Conservation (phyloP, 208 protist species). For the Acanthamoeba sp. region DNA sequence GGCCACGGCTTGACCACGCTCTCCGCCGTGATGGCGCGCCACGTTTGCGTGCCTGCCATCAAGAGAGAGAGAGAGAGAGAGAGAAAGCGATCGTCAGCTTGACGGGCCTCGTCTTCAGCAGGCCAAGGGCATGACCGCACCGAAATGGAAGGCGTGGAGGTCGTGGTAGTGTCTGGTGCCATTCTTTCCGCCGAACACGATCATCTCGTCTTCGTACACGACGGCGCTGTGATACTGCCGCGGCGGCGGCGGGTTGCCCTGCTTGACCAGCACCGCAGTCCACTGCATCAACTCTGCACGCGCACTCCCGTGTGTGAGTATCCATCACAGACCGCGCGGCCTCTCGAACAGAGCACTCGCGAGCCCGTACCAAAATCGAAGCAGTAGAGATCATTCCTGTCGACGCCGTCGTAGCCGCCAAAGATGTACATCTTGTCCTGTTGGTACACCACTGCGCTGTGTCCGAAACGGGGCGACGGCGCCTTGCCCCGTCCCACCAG, state of each 20-base stretch:
- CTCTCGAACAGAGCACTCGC: not conserved
- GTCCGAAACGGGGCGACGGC: conserved; percentile 25
- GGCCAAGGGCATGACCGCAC: conserved; percentile 31
- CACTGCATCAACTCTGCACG: conserved; percentile 31
- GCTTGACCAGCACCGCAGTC: not conserved
- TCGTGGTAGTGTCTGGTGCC: conserved; percentile 32
- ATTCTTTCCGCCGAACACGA: conserved; percentile 75
- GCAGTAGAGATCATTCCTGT: conserved; percentile 18
- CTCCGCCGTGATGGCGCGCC: conserved; percentile 25
- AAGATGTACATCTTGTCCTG: conserved; percentile 40
- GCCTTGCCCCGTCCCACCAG: not conserved
- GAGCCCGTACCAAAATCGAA: conserved; percentile 12
- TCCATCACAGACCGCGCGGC: not conserved
- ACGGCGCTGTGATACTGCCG: conserved; percentile 75
- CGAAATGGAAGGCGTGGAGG: conserved; percentile 49
- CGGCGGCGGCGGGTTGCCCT: not conserved
- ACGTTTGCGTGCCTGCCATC: conserved; percentile 36
- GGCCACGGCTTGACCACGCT: not conserved
- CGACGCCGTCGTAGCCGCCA: conserved; percentile 47
- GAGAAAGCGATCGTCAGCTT: not conserved
- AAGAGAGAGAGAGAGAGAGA: not conserved
- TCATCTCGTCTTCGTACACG: conserved; percentile 69
- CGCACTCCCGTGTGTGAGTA: not conserved
- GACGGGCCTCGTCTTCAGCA: too few species aligned
- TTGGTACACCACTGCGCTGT: conserved; percentile 2